These are phyloP conservation scores for Anethum foeniculum DNA, from an alignment of 140 eudicot species.

Conservation along the genomic window DNA sequence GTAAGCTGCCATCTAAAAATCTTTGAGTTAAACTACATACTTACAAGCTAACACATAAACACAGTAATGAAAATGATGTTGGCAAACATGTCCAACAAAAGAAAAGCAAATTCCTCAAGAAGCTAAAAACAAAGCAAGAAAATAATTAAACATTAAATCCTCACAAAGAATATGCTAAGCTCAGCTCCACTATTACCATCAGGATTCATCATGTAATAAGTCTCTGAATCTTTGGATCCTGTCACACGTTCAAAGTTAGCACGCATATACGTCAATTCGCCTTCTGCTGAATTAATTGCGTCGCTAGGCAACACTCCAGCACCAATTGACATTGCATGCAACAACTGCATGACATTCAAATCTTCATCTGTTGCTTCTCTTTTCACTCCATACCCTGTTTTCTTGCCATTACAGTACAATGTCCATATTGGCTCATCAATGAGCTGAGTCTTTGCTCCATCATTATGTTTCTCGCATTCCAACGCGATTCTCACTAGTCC, in stretches of 20 bases:
- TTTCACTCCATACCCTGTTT: slow-evolving; percentile 74
- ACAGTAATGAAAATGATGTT: not conserved
- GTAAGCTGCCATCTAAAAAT: not conserved
- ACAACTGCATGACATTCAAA: slow-evolving; percentile 55
- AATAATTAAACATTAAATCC: slow-evolving; percentile 33
- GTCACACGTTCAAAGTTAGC: slow-evolving; percentile 64
- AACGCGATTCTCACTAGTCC: slow-evolving; percentile 87
- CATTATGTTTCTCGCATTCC: slow-evolving; percentile 61
- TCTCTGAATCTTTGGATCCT: slow-evolving; percentile 77
- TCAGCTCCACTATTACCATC: slow-evolving; percentile 74
- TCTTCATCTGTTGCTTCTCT: slow-evolving; percentile 82
- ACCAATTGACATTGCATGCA: slow-evolving; percentile 85
- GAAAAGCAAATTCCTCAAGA: not conserved
- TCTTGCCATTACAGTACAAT: slow-evolving; percentile 73
- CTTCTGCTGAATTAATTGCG: slow-evolving; percentile 26
- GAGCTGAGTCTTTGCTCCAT: slow-evolving; percentile 51
- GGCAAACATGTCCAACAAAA: not conserved
- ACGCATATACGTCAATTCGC: slow-evolving; percentile 78
- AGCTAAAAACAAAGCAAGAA: not conserved
- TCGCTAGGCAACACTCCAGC: slow-evolving; percentile 76
- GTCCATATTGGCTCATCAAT: slow-evolving; percentile 84
- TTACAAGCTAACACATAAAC: not conserved
- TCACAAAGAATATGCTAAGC: slow-evolving; percentile 65
- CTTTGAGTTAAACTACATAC: not conserved
- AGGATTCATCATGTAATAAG: slow-evolving; percentile 77